phyloP scores from a whole-genome alignment of 2,329 filamentous ascomycete species.

The Akanthomyces lecanii region DNA sequence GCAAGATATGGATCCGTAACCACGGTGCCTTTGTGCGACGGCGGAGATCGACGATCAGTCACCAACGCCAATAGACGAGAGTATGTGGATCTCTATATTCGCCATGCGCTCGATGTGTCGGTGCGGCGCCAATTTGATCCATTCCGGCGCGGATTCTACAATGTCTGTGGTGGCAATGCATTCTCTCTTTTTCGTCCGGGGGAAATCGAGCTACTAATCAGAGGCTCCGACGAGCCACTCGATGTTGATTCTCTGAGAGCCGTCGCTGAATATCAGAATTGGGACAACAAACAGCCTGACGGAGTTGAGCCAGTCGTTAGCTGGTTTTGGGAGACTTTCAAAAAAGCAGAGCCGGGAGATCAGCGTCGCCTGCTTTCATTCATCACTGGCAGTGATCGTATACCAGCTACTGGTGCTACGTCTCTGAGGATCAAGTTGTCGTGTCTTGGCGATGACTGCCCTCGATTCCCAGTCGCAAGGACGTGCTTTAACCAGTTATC shows the following conservation, averaged over 20 bases:
- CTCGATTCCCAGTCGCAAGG: constrained; percentile 76
- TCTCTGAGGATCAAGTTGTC: constrained; percentile 72
- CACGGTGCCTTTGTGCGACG: constrained; percentile 66
- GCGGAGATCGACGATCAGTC: constrained; percentile 69
- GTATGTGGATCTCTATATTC: constrained; percentile 81
- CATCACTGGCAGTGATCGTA: constrained; percentile 84
- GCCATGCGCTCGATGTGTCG: constrained; percentile 72
- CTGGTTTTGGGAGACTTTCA: constrained; percentile 90
- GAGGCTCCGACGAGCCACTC: constrained; percentile 78
- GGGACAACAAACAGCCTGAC: constrained; percentile 55
- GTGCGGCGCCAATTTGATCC: constrained; percentile 84
- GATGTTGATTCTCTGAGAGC: constrained; percentile 72
- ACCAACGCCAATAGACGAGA: constrained; percentile 81
- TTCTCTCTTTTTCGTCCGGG: constrained; percentile 83
- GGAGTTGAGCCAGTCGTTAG: constrained; percentile 62
- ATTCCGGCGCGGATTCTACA: constrained; percentile 92
- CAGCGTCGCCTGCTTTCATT: constrained; percentile 80
- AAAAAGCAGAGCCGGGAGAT: constrained; percentile 57
- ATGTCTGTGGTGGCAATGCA: constrained; percentile 83
- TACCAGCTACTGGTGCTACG: constrained; percentile 81
- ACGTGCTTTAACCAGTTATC: constrained; percentile 89
- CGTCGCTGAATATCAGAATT: constrained; percentile 79
- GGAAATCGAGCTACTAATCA: constrained; percentile 83
- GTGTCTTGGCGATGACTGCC: constrained; percentile 69
- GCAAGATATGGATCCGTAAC: constrained; percentile 70